Evolutionary conservation across 2,329 filamentous ascomycete genomes (phyloP), one percentile per base, ranked within the genome.

Genomic region (Claviceps paspali): DNA sequence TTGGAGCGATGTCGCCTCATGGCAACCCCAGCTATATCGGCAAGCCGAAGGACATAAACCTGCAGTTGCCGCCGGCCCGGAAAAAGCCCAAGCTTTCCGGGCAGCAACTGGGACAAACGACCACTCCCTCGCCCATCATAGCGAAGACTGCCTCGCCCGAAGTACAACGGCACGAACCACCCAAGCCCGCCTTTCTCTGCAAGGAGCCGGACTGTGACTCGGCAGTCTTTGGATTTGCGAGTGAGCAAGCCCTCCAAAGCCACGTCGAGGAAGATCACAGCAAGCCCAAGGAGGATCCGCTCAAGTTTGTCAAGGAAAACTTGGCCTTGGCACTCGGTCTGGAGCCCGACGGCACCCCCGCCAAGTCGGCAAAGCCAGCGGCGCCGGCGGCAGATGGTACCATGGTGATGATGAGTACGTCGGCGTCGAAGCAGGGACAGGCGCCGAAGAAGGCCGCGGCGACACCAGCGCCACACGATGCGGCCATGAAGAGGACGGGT

Each of bases 221-320:
- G 44, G 62, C 64, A 7, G 51, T 48, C 2, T 55, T 60, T 10
- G 67, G 64, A 0, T 78, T 77, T 45, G 48, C 63, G 2, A 71
- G 56, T 6, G 68, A 77, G 43, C 69, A 76, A 44, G 64, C 64
- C 10, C 59, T 67, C 34, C 63, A 65, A 38, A 49, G 55, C 9
- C 75, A 79, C 47, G 53, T 64, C 6, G 60, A 70, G n/a, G 68
- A 77, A 39, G 73, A 77, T 49, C 75, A 79, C 45, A 55, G 63
- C 17, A 68, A 65, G 49, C 73, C 73, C 5, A 55, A 60, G 29
- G 60, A 71, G 43, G 57, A 79, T 41, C 73, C 75, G 2, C 30
- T 63, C 39, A 68, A 67, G 44, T 79, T 67, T 47, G 55, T 62
- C 12, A 48, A 60, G 35, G 70, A 74, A 35, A 65, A 61, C 33